Evolutionary conservation across 768 basidiomycete species (phyloP).

Genomic region (Panaeolus cyanescens): DNA sequence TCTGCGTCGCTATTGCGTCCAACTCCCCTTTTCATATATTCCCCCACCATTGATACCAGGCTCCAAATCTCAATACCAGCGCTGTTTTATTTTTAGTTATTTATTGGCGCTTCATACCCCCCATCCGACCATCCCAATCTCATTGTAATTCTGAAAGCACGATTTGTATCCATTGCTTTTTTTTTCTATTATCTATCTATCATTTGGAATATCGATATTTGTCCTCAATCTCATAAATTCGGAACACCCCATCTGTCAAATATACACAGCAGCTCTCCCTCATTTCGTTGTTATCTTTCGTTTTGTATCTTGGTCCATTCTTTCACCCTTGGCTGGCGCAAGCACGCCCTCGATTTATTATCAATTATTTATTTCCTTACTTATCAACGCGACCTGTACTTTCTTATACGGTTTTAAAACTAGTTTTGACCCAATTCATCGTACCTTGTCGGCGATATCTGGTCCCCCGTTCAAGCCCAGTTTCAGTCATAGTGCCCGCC

Average conservation of each 20-base stretch:
- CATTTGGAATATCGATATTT: slow-evolving; percentile 5
- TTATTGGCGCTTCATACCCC: not conserved
- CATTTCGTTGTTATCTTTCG: not conserved
- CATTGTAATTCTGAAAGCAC: slow-evolving; percentile 3
- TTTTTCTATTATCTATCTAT: slow-evolving; percentile 4
- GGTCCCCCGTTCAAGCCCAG: no score
- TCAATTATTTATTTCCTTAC: slow-evolving; percentile 1
- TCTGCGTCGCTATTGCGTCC: slow-evolving; percentile 1
- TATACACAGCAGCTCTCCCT: not conserved
- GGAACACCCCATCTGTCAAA: not conserved
- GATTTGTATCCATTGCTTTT: slow-evolving; percentile 11
- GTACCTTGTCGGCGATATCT: no score
- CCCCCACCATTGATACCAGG: slow-evolving; percentile 8
- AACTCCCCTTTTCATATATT: not conserved
- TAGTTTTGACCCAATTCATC: no score
- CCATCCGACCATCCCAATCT: not conserved
- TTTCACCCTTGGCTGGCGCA: not conserved
- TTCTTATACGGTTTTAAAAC: not conserved
- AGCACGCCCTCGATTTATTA: not conserved
- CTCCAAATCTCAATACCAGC: not conserved
- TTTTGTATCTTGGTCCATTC: not conserved
- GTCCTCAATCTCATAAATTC: not conserved
- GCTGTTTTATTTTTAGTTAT: slow-evolving; percentile 4
- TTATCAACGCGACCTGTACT: not conserved
- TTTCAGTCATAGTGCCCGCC: no score